phyloP scores from a whole-genome alignment of 129 eudicot species.

The Flaveria bidentis region DNA sequence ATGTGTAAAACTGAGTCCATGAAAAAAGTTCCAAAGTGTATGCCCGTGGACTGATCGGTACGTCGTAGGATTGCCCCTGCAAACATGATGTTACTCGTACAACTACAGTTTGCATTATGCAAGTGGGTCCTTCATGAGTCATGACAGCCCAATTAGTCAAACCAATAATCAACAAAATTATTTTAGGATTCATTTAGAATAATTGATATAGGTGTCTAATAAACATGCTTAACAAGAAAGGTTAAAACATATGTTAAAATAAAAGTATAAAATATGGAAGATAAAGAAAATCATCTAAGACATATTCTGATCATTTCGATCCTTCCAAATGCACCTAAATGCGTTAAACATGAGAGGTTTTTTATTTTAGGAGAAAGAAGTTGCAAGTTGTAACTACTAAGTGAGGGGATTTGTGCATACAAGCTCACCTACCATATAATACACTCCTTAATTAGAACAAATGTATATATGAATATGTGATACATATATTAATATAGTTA shows the following conservation, averaged over 20 bases:
- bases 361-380: too few relatives aligned
- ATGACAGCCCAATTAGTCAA: neutral
- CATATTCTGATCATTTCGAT: neutral
- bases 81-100: neutral
- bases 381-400: too few relatives aligned
- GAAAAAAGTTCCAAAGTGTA: neutral
- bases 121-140: neutral
- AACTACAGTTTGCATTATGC: neutral
- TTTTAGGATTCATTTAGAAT: neutral
- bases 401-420: too few relatives aligned
- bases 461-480: too few relatives aligned
- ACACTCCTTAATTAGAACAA: too few relatives aligned
- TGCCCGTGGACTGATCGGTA: neutral
- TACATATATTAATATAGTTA: too few relatives aligned
- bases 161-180: constrained; percentile 6
- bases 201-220: neutral
- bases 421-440: too few relatives aligned
- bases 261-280: neutral
- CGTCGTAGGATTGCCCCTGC: constrained; percentile 17
- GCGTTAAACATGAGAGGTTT: too few relatives aligned
- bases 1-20: neutral
- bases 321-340: too few relatives aligned
- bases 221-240: neutral
- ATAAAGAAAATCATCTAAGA: neutral
- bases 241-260: neutral